Evolutionary conservation across 441 rosid species (phyloP).

Genomic region (Euphorbia neoarborescens): DNA sequence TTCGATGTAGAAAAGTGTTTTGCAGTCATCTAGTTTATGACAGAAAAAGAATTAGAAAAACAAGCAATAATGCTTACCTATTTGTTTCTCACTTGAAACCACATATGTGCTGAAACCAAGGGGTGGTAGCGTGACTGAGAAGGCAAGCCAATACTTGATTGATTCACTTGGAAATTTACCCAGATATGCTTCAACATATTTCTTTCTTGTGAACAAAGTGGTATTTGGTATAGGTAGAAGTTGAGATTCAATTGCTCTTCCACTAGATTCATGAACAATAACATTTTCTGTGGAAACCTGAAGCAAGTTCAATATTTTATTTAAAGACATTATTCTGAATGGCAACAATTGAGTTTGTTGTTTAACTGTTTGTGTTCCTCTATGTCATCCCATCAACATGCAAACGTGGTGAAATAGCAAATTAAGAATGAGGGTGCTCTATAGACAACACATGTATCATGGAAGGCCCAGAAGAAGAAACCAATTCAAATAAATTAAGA

Average conservation of each 20-base stretch:
- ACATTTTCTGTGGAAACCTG: constrained; percentile 64
- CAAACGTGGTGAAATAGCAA: background rate
- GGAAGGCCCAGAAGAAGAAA: background rate
- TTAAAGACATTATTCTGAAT: background rate
- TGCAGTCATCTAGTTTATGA: background rate
- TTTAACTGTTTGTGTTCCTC: background rate
- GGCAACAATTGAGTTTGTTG: background rate
- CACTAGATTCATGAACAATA: constrained; percentile 62
- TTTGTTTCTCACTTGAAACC: constrained; percentile 44
- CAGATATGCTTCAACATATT: constrained; percentile 64
- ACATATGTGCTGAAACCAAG: constrained; percentile 78
- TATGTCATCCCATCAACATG: background rate
- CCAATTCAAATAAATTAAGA: background rate
- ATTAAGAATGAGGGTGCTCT: background rate
- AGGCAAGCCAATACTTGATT: constrained; percentile 81
- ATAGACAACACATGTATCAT: background rate
- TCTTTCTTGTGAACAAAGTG: constrained; percentile 44
- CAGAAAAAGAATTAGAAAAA: constrained; percentile 9
- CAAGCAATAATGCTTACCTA: constrained; percentile 33
- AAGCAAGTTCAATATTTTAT: constrained; percentile 14
- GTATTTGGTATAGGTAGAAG: constrained; percentile 62
- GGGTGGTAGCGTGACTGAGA: constrained; percentile 67
- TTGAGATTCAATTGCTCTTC: constrained; percentile 72
- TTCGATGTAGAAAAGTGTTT: background rate
- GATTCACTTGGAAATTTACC: constrained; percentile 45